Conservation (phyloP, 352 stramenopile genomes). For the Pythium monospermum region DNA sequence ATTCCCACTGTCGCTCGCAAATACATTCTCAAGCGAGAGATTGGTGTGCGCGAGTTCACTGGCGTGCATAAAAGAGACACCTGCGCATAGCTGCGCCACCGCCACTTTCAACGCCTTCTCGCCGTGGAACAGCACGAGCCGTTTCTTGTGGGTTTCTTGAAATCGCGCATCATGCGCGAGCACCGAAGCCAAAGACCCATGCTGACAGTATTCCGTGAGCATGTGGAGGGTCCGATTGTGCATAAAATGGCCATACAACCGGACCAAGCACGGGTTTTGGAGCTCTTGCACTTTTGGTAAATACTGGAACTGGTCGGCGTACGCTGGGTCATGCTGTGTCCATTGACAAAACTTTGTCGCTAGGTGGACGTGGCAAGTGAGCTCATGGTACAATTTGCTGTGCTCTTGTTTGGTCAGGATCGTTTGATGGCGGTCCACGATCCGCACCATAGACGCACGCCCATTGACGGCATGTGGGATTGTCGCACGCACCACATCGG, state of each 20-base stretch:
- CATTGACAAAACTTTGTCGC: constrained; percentile 1
- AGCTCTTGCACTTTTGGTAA: constrained; percentile 12
- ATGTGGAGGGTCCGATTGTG: constrained; percentile 14
- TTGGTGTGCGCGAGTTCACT: constrained; percentile 15
- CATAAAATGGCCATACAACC: constrained; percentile 17
- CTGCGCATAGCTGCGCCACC: constrained; percentile 8
- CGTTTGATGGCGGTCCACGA: constrained; percentile 13
- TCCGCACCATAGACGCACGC: constrained; percentile 4
- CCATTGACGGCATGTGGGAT: constrained; percentile 14
- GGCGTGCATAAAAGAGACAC: constrained; percentile 16
- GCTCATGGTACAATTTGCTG: constrained; percentile 8
- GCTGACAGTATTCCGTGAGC: constrained; percentile 17
- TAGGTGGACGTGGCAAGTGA: constrained; percentile 17
- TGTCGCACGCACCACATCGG: constrained; percentile 17
- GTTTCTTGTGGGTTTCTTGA: background rate
- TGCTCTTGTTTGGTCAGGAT: constrained; percentile 14
- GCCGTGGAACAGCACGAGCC: constrained; percentile 10
- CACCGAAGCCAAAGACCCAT: constrained; percentile 4
- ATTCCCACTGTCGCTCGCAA: constrained; percentile 14
- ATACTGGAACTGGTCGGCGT: background rate
- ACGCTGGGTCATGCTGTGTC: background rate
- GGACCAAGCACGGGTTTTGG: constrained; percentile 17
- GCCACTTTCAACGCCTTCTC: constrained; percentile 2
- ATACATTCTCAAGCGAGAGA: constrained; percentile 14
- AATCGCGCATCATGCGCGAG: constrained; percentile 10